phyloP scores from a whole-genome alignment of 139 green algal species.

The Cymbomonas tetramitiformis region DNA sequence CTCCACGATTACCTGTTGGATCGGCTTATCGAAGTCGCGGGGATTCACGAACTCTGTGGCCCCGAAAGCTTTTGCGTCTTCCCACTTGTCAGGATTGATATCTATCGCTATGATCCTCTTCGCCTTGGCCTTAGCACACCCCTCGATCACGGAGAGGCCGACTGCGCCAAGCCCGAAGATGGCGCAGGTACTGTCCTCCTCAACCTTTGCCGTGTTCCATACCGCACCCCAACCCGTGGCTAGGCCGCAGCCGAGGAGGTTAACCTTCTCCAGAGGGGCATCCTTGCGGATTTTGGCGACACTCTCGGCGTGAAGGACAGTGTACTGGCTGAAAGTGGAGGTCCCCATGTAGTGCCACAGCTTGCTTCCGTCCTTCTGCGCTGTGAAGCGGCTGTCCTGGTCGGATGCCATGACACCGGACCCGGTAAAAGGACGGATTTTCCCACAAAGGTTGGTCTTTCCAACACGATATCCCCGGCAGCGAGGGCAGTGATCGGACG shows the following conservation, averaged over 20 bases:
- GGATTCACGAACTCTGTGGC: slow-evolving; percentile 39
- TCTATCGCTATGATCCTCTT: slow-evolving; percentile 79
- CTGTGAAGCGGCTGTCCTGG: slow-evolving; percentile 57
- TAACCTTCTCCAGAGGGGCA: slow-evolving; percentile 45
- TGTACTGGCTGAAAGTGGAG: slow-evolving; percentile 91
- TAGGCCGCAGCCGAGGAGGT: slow-evolving; percentile 40
- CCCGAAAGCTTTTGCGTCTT: slow-evolving; percentile 29
- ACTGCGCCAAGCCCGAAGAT: slow-evolving; percentile 31
- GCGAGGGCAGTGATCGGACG: no score
- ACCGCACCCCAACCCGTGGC: neutral
- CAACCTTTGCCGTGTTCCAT: slow-evolving; percentile 80
- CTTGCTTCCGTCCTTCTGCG: slow-evolving; percentile 48
- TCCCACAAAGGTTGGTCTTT: slow-evolving; percentile 81
- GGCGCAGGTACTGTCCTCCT: slow-evolving; percentile 63
- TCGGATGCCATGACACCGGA: slow-evolving; percentile 80
- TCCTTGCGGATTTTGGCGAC: slow-evolving; percentile 29
- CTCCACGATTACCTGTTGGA: slow-evolving; percentile 42
- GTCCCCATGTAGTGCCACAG: slow-evolving; percentile 99
- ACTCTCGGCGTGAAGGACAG: slow-evolving; percentile 74
- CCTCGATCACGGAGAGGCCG: slow-evolving; percentile 73
- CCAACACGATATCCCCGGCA: no score
- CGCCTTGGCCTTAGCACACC: slow-evolving; percentile 50
- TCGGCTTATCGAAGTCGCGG: slow-evolving; percentile 27
- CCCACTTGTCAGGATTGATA: slow-evolving; percentile 74
- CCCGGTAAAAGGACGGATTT: slow-evolving; percentile 63